These are phyloP conservation scores for Sodiomyces alkalinus DNA, from an alignment of 2,329 filamentous ascomycete species.

Conservation along the genomic window DNA sequence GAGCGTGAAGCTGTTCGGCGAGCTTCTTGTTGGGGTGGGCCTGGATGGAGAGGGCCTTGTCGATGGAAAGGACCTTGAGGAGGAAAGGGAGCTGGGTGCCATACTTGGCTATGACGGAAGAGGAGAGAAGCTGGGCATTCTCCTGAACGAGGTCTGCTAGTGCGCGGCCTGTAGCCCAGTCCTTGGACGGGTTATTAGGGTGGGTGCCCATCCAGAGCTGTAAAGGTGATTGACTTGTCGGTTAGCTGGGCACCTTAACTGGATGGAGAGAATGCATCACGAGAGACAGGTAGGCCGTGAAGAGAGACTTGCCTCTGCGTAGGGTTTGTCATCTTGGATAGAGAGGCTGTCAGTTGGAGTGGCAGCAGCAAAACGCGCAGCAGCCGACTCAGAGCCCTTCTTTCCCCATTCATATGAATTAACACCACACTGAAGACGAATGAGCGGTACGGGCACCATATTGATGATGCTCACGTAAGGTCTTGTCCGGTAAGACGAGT, in stretches of 20 bases:
- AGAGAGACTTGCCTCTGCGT: conserved; percentile 58
- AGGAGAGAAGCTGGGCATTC: conserved; percentile 69
- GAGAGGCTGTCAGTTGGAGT: conserved; percentile 61
- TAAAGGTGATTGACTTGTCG: conserved; percentile 3
- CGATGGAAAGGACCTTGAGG: conserved; percentile 94
- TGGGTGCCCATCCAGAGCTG: conserved; percentile 99
- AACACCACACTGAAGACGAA: conserved; percentile 79
- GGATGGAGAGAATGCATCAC: background rate
- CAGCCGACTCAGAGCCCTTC: conserved; percentile 71
- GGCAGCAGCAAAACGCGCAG: conserved; percentile 76
- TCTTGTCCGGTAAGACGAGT: too few species aligned
- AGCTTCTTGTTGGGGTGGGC: conserved; percentile 90
- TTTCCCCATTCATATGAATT: conserved; percentile 99
- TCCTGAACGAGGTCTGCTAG: conserved; percentile 78
- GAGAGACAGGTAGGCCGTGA: background rate
- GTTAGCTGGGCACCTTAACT: background rate
- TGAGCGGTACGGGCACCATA: conserved; percentile 60
- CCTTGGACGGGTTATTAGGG: conserved; percentile 86
- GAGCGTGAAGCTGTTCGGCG: conserved; percentile 73
- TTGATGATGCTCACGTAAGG: too few species aligned
- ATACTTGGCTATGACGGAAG: conserved; percentile 58
- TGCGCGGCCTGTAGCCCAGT: conserved; percentile 67
- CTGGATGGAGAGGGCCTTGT: conserved; percentile 92
- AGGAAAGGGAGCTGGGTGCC: conserved; percentile 79
- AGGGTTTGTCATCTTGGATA: conserved; percentile 77